Evolutionary conservation across 495 filamentous ascomycete genomes (phyloP).

Genomic region (Lepidopterella palustris): DNA sequence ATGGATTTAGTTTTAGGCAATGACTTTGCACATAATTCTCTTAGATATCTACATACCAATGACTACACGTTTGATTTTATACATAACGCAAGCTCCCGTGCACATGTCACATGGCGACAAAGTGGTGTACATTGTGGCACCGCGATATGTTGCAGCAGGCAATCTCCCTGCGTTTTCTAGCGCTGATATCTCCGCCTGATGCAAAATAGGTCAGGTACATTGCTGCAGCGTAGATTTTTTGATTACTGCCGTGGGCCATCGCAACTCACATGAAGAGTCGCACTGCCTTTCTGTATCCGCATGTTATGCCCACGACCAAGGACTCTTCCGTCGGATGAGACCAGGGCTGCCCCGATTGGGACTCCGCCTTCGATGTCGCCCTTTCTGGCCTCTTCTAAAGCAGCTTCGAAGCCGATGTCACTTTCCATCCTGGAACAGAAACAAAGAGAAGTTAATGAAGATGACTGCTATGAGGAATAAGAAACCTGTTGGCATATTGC

Average conservation of each 20-base stretch:
- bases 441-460: too few species aligned
- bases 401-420: constrained; percentile 49
- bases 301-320: constrained; percentile 79
- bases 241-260: neutral
- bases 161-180: constrained; percentile 74
- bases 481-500: neutral
- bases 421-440: constrained; percentile 42
- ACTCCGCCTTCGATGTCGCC: constrained; percentile 70
- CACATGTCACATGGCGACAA: constrained; percentile 88
- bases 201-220: constrained; percentile 5
- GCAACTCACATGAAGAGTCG: constrained; percentile 64
- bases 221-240: neutral
- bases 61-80: constrained; percentile 72
- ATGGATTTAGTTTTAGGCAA: neutral
- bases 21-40: neutral
- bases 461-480: too few species aligned
- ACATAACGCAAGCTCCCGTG: constrained; percentile 74
- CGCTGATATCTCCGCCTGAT: constrained; percentile 71
- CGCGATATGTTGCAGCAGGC: constrained; percentile 61
- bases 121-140: constrained; percentile 81
- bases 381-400: constrained; percentile 69
- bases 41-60: constrained; percentile 36
- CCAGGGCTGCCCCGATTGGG: constrained; percentile 73
- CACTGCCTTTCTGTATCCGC: constrained; percentile 68
- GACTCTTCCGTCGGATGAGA: constrained; percentile 63